Evolutionary conservation across 352 stramenopile genomes (phyloP).

Genomic region (Globisporangium polare): DNA sequence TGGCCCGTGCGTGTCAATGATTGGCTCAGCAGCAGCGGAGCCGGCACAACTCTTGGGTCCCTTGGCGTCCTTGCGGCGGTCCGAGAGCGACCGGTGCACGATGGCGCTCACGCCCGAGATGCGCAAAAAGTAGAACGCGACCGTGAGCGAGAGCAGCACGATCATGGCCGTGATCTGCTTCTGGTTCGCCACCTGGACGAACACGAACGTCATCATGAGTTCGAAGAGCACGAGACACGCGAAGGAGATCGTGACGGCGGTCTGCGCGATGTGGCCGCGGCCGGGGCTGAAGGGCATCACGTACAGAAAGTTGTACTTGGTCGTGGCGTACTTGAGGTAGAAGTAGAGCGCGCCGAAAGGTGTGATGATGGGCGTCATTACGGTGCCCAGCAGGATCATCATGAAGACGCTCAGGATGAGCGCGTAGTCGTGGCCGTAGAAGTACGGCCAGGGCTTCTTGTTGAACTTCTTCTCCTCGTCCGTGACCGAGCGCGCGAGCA

Average conservation of each 20-base stretch:
- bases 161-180: conserved; percentile 58
- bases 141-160: conserved; percentile 42
- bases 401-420: conserved; percentile 76
- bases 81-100: conserved; percentile 30
- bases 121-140: conserved; percentile 47
- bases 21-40: background rate
- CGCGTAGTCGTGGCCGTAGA: conserved; percentile 77
- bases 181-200: conserved; percentile 54
- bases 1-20: background rate
- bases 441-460: conserved; percentile 50
- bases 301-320: conserved; percentile 85
- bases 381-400: conserved; percentile 66
- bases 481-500: conserved; percentile 59
- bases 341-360: conserved; percentile 80
- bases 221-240: conserved; percentile 70
- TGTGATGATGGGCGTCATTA: conserved; percentile 76
- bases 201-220: conserved; percentile 68
- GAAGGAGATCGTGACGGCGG: conserved; percentile 58
- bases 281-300: conserved; percentile 67
- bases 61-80: conserved; percentile 13
- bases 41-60: background rate
- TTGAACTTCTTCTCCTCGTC: conserved; percentile 44
- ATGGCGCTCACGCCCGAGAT: conserved; percentile 38
- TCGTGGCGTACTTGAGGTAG: conserved; percentile 65
- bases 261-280: conserved; percentile 60